These are phyloP conservation scores for Avena atlantica DNA, from an alignment of 176 grass and related monocot species.

Conservation along the genomic window DNA sequence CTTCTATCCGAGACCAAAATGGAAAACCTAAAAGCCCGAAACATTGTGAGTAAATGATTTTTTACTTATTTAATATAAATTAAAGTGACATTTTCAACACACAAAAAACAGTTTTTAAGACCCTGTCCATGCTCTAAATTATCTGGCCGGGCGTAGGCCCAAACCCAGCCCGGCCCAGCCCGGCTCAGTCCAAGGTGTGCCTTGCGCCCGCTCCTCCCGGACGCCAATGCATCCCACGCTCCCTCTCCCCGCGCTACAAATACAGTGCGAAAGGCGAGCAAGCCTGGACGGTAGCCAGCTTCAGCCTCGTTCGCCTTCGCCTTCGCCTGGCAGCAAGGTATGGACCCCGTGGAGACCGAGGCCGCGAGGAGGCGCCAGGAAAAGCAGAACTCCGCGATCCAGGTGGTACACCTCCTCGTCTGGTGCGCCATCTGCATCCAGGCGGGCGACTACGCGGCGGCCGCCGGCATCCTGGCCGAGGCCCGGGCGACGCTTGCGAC, in stretches of 20 bases:
- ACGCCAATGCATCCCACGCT: neutral
- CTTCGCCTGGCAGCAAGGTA: neutral
- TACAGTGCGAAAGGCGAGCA: neutral
- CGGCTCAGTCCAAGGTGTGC: neutral
- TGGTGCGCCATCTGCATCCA: conserved; percentile 63
- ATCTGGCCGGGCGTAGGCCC: no score
- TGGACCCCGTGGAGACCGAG: neutral
- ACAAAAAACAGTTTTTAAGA: no score
- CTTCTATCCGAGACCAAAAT: no score
- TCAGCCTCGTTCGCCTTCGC: neutral
- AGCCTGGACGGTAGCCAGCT: conserved; percentile 7
- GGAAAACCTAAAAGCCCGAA: no score
- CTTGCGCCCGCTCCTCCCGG: no score
- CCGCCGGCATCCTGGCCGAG: conserved; percentile 38
- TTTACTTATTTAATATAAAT: no score
- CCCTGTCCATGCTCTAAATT: no score
- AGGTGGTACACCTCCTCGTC: conserved; percentile 57
- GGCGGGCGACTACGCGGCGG: conserved; percentile 38
- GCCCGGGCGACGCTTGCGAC: conserved; percentile 36
- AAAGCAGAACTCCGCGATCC: conserved; percentile 42
- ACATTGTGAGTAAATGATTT: no score
- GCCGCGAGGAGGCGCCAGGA: conserved; percentile 29
- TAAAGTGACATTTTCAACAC: no score
- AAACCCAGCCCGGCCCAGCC: no score
- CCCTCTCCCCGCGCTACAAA: conserved; percentile 23